Conservation (phyloP, 768 basidiomycete genomes). For the Gymnopilus dilepis region DNA sequence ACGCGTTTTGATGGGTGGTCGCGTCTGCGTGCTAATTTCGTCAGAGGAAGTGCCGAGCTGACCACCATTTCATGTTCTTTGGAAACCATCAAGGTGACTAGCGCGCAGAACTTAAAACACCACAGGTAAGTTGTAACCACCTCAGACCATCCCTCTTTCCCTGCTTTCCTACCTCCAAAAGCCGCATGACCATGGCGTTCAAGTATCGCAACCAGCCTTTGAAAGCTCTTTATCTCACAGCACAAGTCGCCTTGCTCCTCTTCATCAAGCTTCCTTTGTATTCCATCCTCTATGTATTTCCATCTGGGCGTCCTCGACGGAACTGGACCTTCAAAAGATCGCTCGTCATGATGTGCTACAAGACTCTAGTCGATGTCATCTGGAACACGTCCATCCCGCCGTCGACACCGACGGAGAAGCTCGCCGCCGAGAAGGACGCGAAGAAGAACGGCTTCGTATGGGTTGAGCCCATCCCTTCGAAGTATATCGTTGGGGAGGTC, state of each 20-base stretch:
- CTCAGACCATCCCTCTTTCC: too few species aligned
- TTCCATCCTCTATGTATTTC: slow-evolving; percentile 1
- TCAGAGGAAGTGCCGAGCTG: not conserved
- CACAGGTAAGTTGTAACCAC: too few species aligned
- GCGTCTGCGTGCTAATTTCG: not conserved
- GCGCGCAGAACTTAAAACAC: not conserved
- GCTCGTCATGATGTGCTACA: not conserved
- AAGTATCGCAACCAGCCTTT: slow-evolving; percentile 7
- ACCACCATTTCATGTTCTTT: not conserved
- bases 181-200: slow-evolving; percentile 1
- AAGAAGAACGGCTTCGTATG: slow-evolving; percentile 11
- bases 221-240: slow-evolving; percentile 1
- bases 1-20: not conserved
- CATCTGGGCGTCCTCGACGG: slow-evolving; percentile 5
- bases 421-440: not conserved
- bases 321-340: slow-evolving; percentile 8
- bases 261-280: slow-evolving; percentile 8
- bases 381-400: not conserved
- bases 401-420: not conserved
- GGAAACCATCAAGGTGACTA: not conserved
- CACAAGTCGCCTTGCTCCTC: not conserved
- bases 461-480: not conserved
- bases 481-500: not conserved
- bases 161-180: not conserved
- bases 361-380: not conserved